Evolutionary conservation across 2,329 filamentous ascomycete species (phyloP).

Genomic region (Macrophomina tecta): DNA sequence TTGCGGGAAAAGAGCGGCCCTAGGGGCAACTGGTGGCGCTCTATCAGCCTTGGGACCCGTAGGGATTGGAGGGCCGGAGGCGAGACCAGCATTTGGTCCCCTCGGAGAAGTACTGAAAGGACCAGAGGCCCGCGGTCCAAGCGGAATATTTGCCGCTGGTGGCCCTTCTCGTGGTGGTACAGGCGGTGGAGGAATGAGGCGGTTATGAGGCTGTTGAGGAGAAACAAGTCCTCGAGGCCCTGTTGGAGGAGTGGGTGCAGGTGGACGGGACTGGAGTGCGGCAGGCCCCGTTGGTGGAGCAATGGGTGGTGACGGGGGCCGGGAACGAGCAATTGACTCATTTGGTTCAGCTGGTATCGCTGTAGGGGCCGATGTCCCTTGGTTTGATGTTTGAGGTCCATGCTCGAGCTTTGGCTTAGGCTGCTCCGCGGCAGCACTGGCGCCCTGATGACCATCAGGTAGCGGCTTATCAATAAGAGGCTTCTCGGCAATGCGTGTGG

Average conservation of each 20-base stretch:
- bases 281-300: slow-evolving; percentile 24
- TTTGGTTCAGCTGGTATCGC: slow-evolving; percentile 26
- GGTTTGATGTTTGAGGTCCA: neutral
- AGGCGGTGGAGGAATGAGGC: slow-evolving; percentile 29
- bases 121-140: slow-evolving; percentile 38
- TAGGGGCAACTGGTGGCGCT: slow-evolving; percentile 31
- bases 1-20: slow-evolving; percentile 42
- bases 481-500: slow-evolving; percentile 42
- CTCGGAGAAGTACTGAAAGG: slow-evolving; percentile 45
- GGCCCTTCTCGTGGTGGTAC: slow-evolving; percentile 39
- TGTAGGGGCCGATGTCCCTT: slow-evolving; percentile 25
- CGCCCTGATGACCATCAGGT: slow-evolving; percentile 29
- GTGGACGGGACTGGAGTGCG: slow-evolving; percentile 21
- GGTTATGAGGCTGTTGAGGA: slow-evolving; percentile 23
- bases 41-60: slow-evolving; percentile 49
- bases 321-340: slow-evolving; percentile 9
- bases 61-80: slow-evolving; percentile 36
- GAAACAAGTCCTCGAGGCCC: slow-evolving; percentile 27
- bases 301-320: slow-evolving; percentile 25
- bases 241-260: slow-evolving; percentile 20
- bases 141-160: slow-evolving; percentile 35
- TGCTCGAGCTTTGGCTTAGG: slow-evolving; percentile 19
- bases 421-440: slow-evolving; percentile 33
- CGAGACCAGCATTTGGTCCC: slow-evolving; percentile 29
- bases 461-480: slow-evolving; percentile 31